Conservation (phyloP, 345 rosid genomes). For the Tarenaya hassleriana region DNA sequence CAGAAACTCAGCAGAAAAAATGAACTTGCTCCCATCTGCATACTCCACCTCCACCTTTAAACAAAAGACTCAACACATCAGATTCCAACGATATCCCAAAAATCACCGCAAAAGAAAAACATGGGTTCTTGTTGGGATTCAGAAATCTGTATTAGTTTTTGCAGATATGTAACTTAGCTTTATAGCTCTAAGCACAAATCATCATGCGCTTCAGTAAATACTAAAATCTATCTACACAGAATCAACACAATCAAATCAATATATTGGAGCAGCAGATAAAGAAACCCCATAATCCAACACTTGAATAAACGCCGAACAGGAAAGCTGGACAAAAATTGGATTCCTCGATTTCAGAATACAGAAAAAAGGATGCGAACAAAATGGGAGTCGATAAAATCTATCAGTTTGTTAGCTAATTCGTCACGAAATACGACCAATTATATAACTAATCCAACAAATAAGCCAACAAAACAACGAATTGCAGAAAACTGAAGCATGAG, state of each 20-base stretch:
- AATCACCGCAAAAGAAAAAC: too few species aligned
- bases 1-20: conserved; percentile 64
- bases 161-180: neutral
- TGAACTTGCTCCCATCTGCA: conserved; percentile 55
- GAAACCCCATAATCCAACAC: conserved; percentile 6
- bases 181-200: neutral
- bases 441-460: neutral
- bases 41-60: conserved; percentile 77
- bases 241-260: neutral
- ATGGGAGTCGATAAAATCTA: neutral
- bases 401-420: neutral
- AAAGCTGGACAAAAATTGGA: too few species aligned
- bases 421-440: neutral
- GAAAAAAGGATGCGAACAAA: neutral
- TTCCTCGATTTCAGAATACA: too few species aligned
- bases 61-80: conserved; percentile 19
- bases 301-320: too few species aligned
- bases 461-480: too few species aligned
- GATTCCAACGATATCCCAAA: conserved; percentile 1
- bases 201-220: neutral
- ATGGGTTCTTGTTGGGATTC: neutral
- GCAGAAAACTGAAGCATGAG: neutral
- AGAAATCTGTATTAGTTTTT: too few species aligned
- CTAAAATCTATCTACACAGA: neutral
- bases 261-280: neutral